Evolutionary conservation across 257 asterid genomes (phyloP).

Genomic region (Capsicum baccatum): DNA sequence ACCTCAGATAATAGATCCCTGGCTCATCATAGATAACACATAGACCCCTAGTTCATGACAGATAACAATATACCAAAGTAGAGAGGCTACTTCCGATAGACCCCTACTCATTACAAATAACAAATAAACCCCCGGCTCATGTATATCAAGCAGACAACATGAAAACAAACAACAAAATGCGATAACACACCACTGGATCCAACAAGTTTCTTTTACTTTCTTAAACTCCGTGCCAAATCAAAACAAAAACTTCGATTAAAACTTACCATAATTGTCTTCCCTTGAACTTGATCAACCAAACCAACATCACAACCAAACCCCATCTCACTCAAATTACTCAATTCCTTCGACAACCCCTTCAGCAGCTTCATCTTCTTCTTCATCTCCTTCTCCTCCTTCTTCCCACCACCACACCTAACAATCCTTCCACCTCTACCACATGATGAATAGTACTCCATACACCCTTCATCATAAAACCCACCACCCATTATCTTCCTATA

Average conservation of each 20-base stretch:
- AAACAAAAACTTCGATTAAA: not conserved
- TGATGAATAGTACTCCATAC: conserved; percentile 57
- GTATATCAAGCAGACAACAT: no score
- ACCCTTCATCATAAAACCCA: conserved; percentile 56
- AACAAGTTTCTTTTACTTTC: no score
- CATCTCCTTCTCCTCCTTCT: conserved; percentile 40
- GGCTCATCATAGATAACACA: no score
- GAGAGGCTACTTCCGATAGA: no score
- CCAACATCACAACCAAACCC: conserved; percentile 50
- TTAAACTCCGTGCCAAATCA: no score
- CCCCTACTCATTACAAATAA: no score
- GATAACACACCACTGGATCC: no score
- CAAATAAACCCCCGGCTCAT: no score
- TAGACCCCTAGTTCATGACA: no score
- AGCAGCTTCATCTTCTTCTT: conserved; percentile 70
- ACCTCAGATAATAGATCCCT: no score
- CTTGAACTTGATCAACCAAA: conserved; percentile 55
- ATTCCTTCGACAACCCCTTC: conserved; percentile 60
- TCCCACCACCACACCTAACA: conserved; percentile 32
- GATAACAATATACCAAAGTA: no score
- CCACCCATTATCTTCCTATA: not conserved
- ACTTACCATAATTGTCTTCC: conserved; percentile 64
- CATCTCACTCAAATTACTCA: conserved; percentile 51
- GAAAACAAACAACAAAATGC: no score
- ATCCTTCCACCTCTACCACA: conserved; percentile 30